Evolutionary conservation across 805 yeast genomes (phyloP), one percentile per base, ranked within the genome.

Genomic region (Scheffersomyces coipomensis): DNA sequence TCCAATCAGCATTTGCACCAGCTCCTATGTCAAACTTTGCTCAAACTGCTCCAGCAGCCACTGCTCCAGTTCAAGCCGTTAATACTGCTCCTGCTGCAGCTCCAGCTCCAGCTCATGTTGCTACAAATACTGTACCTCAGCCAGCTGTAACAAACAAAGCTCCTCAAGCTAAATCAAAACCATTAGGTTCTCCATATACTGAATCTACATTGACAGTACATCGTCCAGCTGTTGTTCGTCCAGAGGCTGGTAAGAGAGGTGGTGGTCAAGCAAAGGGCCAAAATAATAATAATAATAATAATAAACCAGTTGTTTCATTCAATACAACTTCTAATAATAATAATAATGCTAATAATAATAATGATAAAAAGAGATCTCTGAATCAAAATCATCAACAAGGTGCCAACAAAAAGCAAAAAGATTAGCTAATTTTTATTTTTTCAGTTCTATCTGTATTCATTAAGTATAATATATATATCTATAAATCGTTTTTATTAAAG

Each of bases 151-250:
- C 25, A 10, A 4, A 36, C 6, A 29, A 29, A 18, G n/a, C 40
- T 5, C 29, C 12, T 15, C 25, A n/a, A 24, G 27, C 21, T n/a
- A 37, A 33, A 33, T 33, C 37, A 12, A 42, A 45, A 22, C 48
- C 49, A 9, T 36, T 43, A 34, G 58, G 55, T 1, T 48, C 47
- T 25, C 62, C 55, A 27, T 53, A 46, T 23, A 53, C 53, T 6
- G 68, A 62, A 40, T 49, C 55, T 17, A 62, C 67, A 2, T 52
- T 62, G 30, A 59, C 61, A 7, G 66, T 63, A 6, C 63, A 53
- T 35, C 50, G 62, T 22, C 68, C 68, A 23, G 44, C 52, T 16
- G 33, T 35, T 23, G 46, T 41, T n/a, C 38, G 39, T 16, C 40
- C 46, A 15, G 47, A 42, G 9, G 45, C 31, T 22, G 22, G 12